Evolutionary conservation across 2,329 filamentous ascomycete species (phyloP).

Genomic region (Alternaria sp.): DNA sequence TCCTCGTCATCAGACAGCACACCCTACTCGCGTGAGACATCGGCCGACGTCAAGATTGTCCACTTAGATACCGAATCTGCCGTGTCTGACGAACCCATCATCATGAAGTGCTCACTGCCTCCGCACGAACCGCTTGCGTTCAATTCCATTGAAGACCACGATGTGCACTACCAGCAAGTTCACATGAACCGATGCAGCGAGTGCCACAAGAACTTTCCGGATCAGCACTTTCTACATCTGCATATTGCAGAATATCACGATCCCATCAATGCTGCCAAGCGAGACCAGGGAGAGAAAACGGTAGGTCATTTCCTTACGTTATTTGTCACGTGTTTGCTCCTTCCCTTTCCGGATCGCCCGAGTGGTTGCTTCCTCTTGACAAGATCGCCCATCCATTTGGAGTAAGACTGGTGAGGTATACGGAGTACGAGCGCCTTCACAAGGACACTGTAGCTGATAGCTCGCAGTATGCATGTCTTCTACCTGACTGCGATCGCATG

Average conservation of each 20-base stretch:
- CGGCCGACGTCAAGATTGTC: constrained; percentile 51
- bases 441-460: constrained; percentile 13
- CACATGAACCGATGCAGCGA: constrained; percentile 86
- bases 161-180: constrained; percentile 80
- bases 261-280: constrained; percentile 72
- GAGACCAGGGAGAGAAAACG: constrained; percentile 84
- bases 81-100: constrained; percentile 41
- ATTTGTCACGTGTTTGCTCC: not conserved
- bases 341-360: not conserved
- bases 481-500: constrained; percentile 84
- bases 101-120: constrained; percentile 82
- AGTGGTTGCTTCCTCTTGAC: not conserved
- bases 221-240: constrained; percentile 76
- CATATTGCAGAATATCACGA: constrained; percentile 95
- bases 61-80: constrained; percentile 60
- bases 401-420: not conserved
- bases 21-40: constrained; percentile 37
- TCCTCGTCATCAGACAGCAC: constrained; percentile 52
- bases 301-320: constrained; percentile 58
- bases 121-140: constrained; percentile 79
- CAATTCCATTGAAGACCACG: constrained; percentile 77
- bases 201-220: constrained; percentile 88
- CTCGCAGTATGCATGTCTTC: constrained; percentile 80
- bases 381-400: not conserved
- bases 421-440: constrained; percentile 12